Base-by-base conservation (phyloP, 78 protist genomes). In the Dictyostelium firmibasis region DNA sequence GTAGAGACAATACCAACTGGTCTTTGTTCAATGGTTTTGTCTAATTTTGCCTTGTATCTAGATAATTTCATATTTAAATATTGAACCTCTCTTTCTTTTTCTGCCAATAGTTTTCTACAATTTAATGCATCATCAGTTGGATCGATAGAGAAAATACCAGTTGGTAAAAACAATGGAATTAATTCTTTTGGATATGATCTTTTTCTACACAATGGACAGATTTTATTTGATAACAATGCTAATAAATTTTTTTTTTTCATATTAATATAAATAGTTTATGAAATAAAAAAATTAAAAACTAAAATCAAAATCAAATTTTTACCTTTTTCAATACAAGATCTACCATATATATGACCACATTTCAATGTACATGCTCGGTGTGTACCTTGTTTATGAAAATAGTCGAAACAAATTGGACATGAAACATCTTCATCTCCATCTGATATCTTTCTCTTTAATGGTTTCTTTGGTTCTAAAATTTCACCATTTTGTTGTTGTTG, bases 281-380 rank as follows among this genome's bases (percentile, higher is more conserved):
- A 44, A 44, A 0, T 8, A 44, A 44, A 44, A 44, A 44, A 44
- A 44, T 8, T 9, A 44, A 44, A 44, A 44, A 44, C 14, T 8
- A 44, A 44, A 7, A 44, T 9, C 2, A 44, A 44, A 44, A 44
- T 44, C 2, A 44, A 44, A 10, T 44, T 50, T 13, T 16, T 50
- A 50, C 62, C 50, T 31, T 81, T 75, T 31, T 86, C 33, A 10
- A 35, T 10, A 76, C 60, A 86, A 11, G 9, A 4, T 53, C 62
- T 76, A 25, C 92, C 83, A 86, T 53, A 86, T 11, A 86, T 75
- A 53, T 86, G 92, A 16, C 92, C 92, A 86, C 92, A 86, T 36
- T 76, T 86, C 2, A 86, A 35, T 38, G 84, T 1, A 38, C 20
- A 6, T 9, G 92, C 62, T 76, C 35, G 60, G n/a, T 86, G 92